Conservation (phyloP, 2,329 filamentous ascomycete species). For the Aspergillus ibericus region DNA sequence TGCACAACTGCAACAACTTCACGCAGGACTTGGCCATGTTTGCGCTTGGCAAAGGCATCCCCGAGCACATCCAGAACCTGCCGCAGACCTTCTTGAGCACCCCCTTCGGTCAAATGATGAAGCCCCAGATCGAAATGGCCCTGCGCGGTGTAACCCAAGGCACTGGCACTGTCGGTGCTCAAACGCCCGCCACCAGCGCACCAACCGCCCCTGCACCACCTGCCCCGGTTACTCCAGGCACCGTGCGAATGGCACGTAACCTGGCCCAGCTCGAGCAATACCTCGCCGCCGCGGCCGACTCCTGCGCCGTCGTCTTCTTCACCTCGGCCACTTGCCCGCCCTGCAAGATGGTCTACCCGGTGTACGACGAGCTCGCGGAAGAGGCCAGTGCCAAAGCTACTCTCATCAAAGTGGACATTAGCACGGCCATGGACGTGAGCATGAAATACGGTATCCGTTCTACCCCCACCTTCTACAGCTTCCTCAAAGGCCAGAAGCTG, state of each 20-base stretch:
- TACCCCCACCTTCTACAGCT: conserved; percentile 88
- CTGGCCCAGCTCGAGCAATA: conserved; percentile 61
- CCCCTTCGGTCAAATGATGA: conserved; percentile 83
- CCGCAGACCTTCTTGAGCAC: conserved; percentile 82
- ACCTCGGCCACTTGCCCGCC: conserved; percentile 84
- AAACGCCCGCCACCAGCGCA: conserved; percentile 18
- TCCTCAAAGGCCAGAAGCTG: conserved; percentile 71
- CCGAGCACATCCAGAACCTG: conserved; percentile 79
- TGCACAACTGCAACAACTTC: conserved; percentile 98
- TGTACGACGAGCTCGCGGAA: conserved; percentile 76
- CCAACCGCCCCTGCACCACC: conserved; percentile 9
- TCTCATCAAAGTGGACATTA: conserved; percentile 82
- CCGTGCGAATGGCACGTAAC: conserved; percentile 63
- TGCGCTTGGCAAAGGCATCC: conserved; percentile 82
- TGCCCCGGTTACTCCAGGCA: conserved; percentile 30
- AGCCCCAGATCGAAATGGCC: conserved; percentile 69
- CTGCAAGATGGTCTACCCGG: conserved; percentile 78
- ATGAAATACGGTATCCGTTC: conserved; percentile 67
- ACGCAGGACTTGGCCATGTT: conserved; percentile 91
- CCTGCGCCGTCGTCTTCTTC: conserved; percentile 85
- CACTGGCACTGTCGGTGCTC: conserved; percentile 37
- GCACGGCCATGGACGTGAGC: conserved; percentile 63
- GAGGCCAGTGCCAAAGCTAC: conserved; percentile 67
- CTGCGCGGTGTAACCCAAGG: conserved; percentile 65
- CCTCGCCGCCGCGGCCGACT: conserved; percentile 60